phyloP scores from a whole-genome alignment of 2,329 filamentous ascomycete genomes.

The Aureobasidium namibiae region DNA sequence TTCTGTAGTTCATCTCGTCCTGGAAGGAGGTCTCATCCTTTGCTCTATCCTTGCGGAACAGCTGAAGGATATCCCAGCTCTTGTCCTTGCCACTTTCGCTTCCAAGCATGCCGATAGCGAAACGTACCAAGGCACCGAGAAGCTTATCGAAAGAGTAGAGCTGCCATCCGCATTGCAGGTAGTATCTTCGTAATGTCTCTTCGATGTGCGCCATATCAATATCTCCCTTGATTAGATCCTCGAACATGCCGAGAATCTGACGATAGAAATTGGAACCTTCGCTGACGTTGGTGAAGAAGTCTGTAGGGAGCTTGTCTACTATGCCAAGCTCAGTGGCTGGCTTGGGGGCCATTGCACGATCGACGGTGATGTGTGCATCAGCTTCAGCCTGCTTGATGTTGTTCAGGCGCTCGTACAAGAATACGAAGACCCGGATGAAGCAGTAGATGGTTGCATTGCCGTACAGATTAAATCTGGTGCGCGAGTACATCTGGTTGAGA shows the following conservation, averaged over 20 bases:
- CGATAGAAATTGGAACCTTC: conserved; percentile 69
- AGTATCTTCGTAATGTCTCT: conserved; percentile 84
- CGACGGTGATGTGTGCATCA: conserved; percentile 64
- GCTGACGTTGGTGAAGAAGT: conserved; percentile 64
- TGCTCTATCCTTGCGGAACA: conserved; percentile 75
- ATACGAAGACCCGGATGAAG: conserved; percentile 89
- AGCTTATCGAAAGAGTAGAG: conserved; percentile 90
- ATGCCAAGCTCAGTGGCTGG: conserved; percentile 78
- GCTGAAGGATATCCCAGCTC: conserved; percentile 78
- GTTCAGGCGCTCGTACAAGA: conserved; percentile 75
- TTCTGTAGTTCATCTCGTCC: conserved; percentile 81
- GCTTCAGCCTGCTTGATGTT: conserved; percentile 74
- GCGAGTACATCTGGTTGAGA: conserved; percentile 69
- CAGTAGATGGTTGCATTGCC: conserved; percentile 86
- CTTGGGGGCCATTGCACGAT: conserved; percentile 64
- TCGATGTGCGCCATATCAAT: conserved; percentile 78
- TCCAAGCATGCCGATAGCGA: conserved; percentile 74
- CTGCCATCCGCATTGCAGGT: conserved; percentile 84
- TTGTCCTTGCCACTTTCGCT: conserved; percentile 82
- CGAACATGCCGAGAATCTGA: conserved; percentile 75
- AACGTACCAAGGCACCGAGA: conserved; percentile 69
- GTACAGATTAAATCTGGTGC: conserved; percentile 81
- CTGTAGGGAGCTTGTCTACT: conserved; percentile 63
- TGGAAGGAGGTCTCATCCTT: conserved; percentile 82
- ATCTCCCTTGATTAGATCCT: conserved; percentile 70